Conservation (phyloP, 148 eudicot species). For the Chenopodium album region DNA sequence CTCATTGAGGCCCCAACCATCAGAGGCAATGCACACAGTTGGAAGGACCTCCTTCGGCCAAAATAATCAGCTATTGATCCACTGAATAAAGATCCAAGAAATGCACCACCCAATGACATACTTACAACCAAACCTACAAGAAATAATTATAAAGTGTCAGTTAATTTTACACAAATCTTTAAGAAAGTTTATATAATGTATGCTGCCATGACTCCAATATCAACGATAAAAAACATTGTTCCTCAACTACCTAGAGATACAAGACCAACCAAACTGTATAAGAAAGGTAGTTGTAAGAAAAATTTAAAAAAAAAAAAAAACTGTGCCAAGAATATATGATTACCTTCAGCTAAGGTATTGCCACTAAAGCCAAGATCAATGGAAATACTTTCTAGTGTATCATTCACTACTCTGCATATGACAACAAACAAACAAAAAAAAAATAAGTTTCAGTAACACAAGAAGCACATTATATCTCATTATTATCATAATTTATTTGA, state of each 20-base stretch:
- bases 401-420: conserved; percentile 81
- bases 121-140: conserved; percentile 86
- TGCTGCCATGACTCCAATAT: not conserved
- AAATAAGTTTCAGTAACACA: conserved; percentile 2
- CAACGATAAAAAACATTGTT: not conserved
- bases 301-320: not conserved
- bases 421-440: conserved; percentile 26
- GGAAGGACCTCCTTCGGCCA: conserved; percentile 80
- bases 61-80: conserved; percentile 84
- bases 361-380: conserved; percentile 81
- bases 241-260: not conserved
- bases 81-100: conserved; percentile 78
- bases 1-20: conserved; percentile 77
- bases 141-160: not conserved
- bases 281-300: not conserved
- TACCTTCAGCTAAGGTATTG: conserved; percentile 83
- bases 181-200: not conserved
- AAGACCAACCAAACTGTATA: not conserved
- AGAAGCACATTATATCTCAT: not conserved
- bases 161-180: not conserved
- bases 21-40: conserved; percentile 82
- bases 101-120: conserved; percentile 79
- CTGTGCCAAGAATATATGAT: not conserved
- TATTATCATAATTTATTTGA: not conserved
- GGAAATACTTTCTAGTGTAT: conserved; percentile 80